These are phyloP conservation scores for Rhizophora apiculata DNA, from an alignment of 345 rosid species.

Conservation along the genomic window DNA sequence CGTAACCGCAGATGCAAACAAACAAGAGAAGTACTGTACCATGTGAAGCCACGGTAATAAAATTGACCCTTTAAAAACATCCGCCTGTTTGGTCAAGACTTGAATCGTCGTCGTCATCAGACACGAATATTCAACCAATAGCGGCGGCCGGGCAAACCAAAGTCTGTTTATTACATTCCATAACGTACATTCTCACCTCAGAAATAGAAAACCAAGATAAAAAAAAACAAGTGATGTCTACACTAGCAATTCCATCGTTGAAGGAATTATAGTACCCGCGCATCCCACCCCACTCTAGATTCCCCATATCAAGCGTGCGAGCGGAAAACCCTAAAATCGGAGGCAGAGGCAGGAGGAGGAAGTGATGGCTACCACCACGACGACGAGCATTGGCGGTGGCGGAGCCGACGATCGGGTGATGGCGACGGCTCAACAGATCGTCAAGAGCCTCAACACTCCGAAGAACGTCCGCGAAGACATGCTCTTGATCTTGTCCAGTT, in stretches of 20 bases:
- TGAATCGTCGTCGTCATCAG: too few relatives aligned
- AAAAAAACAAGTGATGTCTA: not conserved
- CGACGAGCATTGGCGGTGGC: slow-evolving; percentile 21
- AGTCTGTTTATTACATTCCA: too few relatives aligned
- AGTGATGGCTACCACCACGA: slow-evolving; percentile 23
- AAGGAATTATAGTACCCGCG: not conserved
- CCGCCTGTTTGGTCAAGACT: too few relatives aligned
- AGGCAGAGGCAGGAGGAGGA: not conserved
- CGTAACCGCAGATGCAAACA: too few relatives aligned
- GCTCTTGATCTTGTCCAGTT: slow-evolving; percentile 88
- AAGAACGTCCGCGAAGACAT: slow-evolving; percentile 92
- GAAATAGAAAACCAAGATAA: not conserved
- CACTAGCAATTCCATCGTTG: too few relatives aligned
- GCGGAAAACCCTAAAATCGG: slow-evolving; percentile 2
- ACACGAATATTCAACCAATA: too few relatives aligned
- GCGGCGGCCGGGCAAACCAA: too few relatives aligned
- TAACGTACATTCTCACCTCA: too few relatives aligned
- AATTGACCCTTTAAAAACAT: too few relatives aligned
- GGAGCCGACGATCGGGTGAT: slow-evolving; percentile 83
- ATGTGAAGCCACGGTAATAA: too few relatives aligned
- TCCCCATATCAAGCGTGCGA: not conserved
- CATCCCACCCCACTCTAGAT: not conserved
- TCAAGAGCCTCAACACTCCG: slow-evolving; percentile 83
- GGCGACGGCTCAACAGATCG: slow-evolving; percentile 98
- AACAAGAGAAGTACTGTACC: too few relatives aligned